Percentiles rank a stretch among this genome's conserved stretches.
These are phyloP conservation scores for Calycina herbarum DNA, from an alignment of 2,329 filamentous ascomycete genomes.

Conservation along the genomic window DNA sequence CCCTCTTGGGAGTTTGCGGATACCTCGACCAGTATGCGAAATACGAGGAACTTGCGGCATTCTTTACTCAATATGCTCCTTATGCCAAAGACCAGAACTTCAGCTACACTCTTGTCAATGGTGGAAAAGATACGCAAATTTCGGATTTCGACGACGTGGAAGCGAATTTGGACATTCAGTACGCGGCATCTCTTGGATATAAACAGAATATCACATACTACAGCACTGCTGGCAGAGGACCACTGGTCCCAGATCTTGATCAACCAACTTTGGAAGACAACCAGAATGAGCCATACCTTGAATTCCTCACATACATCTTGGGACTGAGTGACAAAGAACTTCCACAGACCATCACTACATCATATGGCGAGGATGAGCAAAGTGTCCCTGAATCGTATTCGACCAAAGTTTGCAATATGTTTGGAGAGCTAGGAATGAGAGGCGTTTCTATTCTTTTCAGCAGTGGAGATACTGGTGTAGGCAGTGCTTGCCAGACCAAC, in stretches of 20 bases:
- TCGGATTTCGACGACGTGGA: slow-evolving; percentile 46
- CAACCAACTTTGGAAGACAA: slow-evolving; percentile 47
- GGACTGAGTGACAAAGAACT: slow-evolving; percentile 48
- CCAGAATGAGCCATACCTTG: slow-evolving; percentile 67
- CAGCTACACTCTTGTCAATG: slow-evolving; percentile 32
- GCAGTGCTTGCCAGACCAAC: slow-evolving; percentile 53
- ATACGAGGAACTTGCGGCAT: slow-evolving; percentile 25
- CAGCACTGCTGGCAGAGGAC: slow-evolving; percentile 54
- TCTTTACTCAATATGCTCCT: slow-evolving; percentile 25
- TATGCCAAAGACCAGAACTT: slow-evolving; percentile 29
- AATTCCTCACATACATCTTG: slow-evolving; percentile 59
- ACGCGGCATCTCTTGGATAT: slow-evolving; percentile 52
- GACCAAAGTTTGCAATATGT: slow-evolving; percentile 59
- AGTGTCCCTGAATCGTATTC: slow-evolving; percentile 62
- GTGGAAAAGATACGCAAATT: slow-evolving; percentile 42
- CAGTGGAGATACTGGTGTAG: slow-evolving; percentile 59
- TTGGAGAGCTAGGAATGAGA: slow-evolving; percentile 62
- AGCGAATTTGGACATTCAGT: slow-evolving; percentile 53
- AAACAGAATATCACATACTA: slow-evolving; percentile 54
- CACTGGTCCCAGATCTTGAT: slow-evolving; percentile 44
- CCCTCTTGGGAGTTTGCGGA: slow-evolving; percentile 61
- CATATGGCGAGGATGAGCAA: slow-evolving; percentile 69
- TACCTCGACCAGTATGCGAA: slow-evolving; percentile 40
- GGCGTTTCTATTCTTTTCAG: slow-evolving; percentile 64
- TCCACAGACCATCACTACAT: slow-evolving; percentile 63